Evolutionary conservation across 768 basidiomycete species (phyloP).

Genomic region (Mycena floridula): DNA sequence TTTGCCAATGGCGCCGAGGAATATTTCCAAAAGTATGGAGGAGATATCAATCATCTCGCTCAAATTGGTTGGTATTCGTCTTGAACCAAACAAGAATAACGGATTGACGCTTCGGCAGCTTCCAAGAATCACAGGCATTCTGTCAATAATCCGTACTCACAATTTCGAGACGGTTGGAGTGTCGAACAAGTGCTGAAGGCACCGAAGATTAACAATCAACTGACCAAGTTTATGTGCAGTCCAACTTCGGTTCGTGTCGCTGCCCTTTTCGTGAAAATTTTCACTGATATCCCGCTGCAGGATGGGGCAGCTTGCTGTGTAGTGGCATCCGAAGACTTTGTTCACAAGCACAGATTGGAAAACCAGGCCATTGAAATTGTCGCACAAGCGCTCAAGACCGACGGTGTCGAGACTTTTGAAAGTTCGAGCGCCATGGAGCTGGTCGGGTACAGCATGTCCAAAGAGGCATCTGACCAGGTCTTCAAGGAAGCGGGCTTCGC

Average conservation of each 20-base stretch:
- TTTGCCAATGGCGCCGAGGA: slow-evolving; percentile 74
- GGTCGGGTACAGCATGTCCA: slow-evolving; percentile 76
- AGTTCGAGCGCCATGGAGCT: slow-evolving; percentile 70
- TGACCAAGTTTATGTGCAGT: slow-evolving; percentile 85
- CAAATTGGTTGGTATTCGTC: slow-evolving; percentile 55
- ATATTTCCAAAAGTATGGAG: slow-evolving; percentile 73
- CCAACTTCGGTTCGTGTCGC: slow-evolving; percentile 60
- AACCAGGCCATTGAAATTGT: slow-evolving; percentile 87
- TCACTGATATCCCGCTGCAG: slow-evolving; percentile 25
- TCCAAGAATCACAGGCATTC: slow-evolving; percentile 84
- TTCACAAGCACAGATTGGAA: slow-evolving; percentile 63
- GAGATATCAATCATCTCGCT: slow-evolving; percentile 58
- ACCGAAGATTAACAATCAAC: slow-evolving; percentile 61
- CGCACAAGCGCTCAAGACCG: slow-evolving; percentile 59
- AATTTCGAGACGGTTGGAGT: slow-evolving; percentile 77
- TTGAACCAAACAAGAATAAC: neutral
- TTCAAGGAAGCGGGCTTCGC: slow-evolving; percentile 68
- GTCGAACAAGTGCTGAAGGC: slow-evolving; percentile 63
- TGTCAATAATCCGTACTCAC: slow-evolving; percentile 78
- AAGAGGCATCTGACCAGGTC: slow-evolving; percentile 58
- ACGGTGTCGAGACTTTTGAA: slow-evolving; percentile 59
- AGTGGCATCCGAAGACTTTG: slow-evolving; percentile 74
- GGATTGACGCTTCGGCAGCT: slow-evolving; percentile 30
- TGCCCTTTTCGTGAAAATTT: no score
- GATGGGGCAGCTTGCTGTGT: slow-evolving; percentile 75